These are phyloP conservation scores for Podospora comata DNA, from an alignment of 495 filamentous ascomycete species.

Conservation along the genomic window DNA sequence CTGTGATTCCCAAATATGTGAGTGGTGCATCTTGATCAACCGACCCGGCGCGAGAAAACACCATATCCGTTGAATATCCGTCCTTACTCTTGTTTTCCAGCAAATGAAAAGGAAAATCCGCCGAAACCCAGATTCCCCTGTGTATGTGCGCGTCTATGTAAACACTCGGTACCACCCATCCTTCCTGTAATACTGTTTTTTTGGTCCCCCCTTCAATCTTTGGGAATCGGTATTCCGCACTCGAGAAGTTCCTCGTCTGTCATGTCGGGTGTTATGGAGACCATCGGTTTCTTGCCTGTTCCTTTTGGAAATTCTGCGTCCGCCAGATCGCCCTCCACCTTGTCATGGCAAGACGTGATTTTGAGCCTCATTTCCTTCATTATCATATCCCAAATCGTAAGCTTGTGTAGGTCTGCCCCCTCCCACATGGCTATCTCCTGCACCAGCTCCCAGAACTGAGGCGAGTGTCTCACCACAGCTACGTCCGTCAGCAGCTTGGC, in stretches of 20 bases:
- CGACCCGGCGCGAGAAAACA: not conserved
- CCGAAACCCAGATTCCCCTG: not conserved
- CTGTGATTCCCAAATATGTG: not conserved
- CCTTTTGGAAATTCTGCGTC: not conserved
- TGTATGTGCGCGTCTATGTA: not conserved
- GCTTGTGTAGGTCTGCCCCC: not conserved
- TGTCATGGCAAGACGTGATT: not conserved
- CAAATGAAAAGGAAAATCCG: not conserved
- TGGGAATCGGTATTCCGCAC: not conserved
- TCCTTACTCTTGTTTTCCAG: not conserved
- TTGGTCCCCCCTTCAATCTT: not conserved
- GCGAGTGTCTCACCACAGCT: not conserved
- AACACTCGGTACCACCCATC: not conserved
- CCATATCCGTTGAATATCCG: not conserved
- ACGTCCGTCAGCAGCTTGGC: conserved; percentile 14
- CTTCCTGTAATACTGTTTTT: not conserved
- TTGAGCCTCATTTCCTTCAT: conserved; percentile 15
- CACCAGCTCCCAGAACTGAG: not conserved
- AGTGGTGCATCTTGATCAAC: not conserved
- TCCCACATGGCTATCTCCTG: conserved; percentile 10
- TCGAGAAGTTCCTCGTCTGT: not conserved
- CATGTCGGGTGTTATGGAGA: conserved; percentile 1
- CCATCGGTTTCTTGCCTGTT: not conserved
- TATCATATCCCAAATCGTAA: not conserved
- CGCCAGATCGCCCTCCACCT: not conserved